Evolutionary conservation across 495 filamentous ascomycete species (phyloP).

Genomic region (Sordaria brevicollis): DNA sequence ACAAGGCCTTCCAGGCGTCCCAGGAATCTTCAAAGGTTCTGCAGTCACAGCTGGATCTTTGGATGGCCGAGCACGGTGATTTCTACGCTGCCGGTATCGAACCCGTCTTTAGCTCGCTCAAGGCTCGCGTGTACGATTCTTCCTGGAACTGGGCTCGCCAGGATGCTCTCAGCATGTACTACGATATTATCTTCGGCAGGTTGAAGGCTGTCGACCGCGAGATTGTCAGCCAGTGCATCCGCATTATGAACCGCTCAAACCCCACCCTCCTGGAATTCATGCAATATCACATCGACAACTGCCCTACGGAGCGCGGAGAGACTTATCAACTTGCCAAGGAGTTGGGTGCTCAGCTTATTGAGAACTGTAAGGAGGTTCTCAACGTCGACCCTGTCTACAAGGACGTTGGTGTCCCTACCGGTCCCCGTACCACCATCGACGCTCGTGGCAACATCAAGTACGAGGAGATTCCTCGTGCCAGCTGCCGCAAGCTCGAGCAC

Average conservation of each 20-base stretch:
- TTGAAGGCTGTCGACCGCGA: constrained; percentile 90
- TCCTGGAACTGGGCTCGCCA: constrained; percentile 99
- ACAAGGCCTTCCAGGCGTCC: constrained; percentile 80
- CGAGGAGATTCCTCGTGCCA: constrained; percentile 75
- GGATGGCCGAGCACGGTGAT: constrained; percentile 91
- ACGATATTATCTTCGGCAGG: constrained; percentile 96
- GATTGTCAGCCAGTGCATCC: constrained; percentile 96
- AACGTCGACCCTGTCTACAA: constrained; percentile 79
- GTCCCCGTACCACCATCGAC: constrained; percentile 82
- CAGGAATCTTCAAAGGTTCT: constrained; percentile 76
- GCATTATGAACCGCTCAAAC: constrained; percentile 98
- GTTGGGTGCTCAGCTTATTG: constrained; percentile 88
- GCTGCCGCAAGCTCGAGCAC: constrained; percentile 93
- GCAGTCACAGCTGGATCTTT: constrained; percentile 87
- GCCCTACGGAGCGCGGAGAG: constrained; percentile 90
- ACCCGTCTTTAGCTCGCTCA: constrained; percentile 83
- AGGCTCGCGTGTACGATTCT: constrained; percentile 94
- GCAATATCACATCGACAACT: constrained; percentile 99
- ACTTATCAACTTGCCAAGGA: constrained; percentile 95
- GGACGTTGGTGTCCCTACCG: constrained; percentile 87
- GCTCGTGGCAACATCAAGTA: constrained; percentile 82
- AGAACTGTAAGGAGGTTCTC: constrained; percentile 93
- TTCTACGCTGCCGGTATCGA: constrained; percentile 93
- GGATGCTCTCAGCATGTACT: constrained; percentile 97
- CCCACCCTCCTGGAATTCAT: constrained; percentile 94